Percentiles rank a stretch among this genome's conserved stretches.
These are phyloP conservation scores for Loxodes magnus DNA, from an alignment of 73 alveolate genomes.

Conservation along the genomic window DNA sequence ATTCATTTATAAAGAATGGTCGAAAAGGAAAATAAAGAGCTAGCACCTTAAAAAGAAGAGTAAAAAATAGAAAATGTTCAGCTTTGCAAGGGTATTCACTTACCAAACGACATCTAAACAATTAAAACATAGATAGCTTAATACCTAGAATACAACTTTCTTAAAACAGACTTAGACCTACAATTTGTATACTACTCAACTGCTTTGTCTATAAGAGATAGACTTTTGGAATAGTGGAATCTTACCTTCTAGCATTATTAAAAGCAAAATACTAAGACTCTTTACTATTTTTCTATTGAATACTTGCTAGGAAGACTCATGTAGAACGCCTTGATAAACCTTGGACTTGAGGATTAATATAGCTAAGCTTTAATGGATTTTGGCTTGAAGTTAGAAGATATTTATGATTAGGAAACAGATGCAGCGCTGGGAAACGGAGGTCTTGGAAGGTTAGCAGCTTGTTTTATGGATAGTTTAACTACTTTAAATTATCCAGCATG, in stretches of 20 bases:
- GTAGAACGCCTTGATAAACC: constrained; percentile 91
- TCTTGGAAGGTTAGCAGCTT: constrained; percentile 98
- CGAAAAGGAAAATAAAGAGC: too few species aligned
- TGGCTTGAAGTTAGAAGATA: constrained; percentile 83
- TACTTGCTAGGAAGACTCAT: constrained; percentile 92
- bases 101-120: constrained; percentile 38
- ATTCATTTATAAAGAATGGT: too few species aligned
- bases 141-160: constrained; percentile 80
- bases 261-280: constrained; percentile 22
- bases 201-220: constrained; percentile 87
- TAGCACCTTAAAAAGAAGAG: too few species aligned
- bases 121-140: constrained; percentile 58
- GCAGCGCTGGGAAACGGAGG: constrained; percentile 99
- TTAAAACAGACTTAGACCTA: constrained; percentile 63
- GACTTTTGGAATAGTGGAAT: constrained; percentile 91
- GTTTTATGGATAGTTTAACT: constrained; percentile 97
- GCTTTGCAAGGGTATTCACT: constrained; percentile 48
- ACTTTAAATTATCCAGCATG: constrained; percentile 96
- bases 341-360: constrained; percentile 79
- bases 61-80: constrained; percentile 31
- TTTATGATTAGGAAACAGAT: constrained; percentile 94
- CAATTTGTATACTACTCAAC: constrained; percentile 74
- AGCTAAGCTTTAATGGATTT: constrained; percentile 33
- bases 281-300: constrained; percentile 93
- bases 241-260: constrained; percentile 62